Evolutionary conservation across 2,329 filamentous ascomycete species (phyloP), one percentile per base, ranked within the genome.

Genomic region (Penicillium sp.): DNA sequence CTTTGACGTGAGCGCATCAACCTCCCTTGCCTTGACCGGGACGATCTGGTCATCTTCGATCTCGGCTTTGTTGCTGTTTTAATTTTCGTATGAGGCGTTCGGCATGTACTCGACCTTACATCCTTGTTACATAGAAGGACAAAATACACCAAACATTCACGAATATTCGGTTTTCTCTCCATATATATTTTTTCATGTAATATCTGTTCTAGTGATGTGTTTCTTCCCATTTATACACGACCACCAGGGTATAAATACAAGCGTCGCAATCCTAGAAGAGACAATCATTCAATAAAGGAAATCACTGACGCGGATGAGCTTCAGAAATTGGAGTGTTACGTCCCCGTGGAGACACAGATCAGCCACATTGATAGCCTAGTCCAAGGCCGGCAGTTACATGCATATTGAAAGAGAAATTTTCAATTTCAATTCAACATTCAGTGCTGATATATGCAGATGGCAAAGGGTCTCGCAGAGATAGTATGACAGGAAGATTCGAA

Each of bases 1-100:
- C 68, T 58, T 53, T 57, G 40, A 59, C 61, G 64, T 65, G 66
- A 69, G 69, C 69, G 67, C 59, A 67, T 66, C 58, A 56, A 64
- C 56, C 53, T 52, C 51, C 53, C 53, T 29, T 53, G 47, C 50
- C 47, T 48, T 27, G 55, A 56, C 49, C 50, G 58, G 56, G 53
- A 36, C 35, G 51, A 53, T 53, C n/a, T 10, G 49, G 50, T 53
- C 46, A 56, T 60, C 60, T 57, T 41, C 57, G 54, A 45, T 62
- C 61, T 59, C 55, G 60, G 58, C 56, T 61, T 47, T 55, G 38
- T 58, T 59, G 53, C 51, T 52, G 55, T 51, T 58, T 45, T 44
- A 44, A 52, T 49, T 59, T 51, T 50, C 50, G 41, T 49, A 51
- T 47, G 26, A 56, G 68, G 68, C 67, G 67, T 71, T 70, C 51